Conservation (phyloP, 257 asterid genomes). For the Solanum chiquidenum region DNA sequence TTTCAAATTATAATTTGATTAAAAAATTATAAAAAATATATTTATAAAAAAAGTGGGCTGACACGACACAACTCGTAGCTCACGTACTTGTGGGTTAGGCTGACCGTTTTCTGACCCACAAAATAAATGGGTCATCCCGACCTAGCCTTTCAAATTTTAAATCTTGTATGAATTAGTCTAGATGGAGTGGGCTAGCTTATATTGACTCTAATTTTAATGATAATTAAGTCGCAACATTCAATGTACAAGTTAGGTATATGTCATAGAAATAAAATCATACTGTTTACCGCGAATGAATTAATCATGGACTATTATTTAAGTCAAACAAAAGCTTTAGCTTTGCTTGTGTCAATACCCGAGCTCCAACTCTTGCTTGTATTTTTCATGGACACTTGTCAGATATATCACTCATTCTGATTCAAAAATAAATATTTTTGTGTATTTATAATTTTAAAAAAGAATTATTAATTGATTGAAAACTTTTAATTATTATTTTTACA, state of each 20-base stretch:
- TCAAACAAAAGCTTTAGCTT: background rate
- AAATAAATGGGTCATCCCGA: too few relatives aligned
- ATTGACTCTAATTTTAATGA: background rate
- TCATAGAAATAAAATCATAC: background rate
- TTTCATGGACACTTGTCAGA: background rate
- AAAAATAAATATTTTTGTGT: background rate
- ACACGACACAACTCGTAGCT: too few relatives aligned
- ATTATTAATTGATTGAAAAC: background rate
- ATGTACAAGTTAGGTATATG: background rate
- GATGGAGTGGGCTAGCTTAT: accelerated
- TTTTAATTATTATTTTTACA: too few relatives aligned
- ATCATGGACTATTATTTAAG: background rate
- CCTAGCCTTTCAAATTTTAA: too few relatives aligned
- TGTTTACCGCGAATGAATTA: background rate
- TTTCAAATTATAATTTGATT: too few relatives aligned
- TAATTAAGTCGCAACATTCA: background rate
- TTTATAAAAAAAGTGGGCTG: too few relatives aligned
- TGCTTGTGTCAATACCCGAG: background rate
- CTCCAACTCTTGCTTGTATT: background rate
- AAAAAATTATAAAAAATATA: too few relatives aligned
- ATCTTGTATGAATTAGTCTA: too few relatives aligned
- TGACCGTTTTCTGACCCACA: too few relatives aligned
- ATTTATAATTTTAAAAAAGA: background rate
- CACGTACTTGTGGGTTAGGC: too few relatives aligned
- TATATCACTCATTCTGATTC: background rate